Evolutionary conservation across 306 rosid species (phyloP), one percentile per base, ranked within the genome.

Genomic region (Crotalaria pallida): DNA sequence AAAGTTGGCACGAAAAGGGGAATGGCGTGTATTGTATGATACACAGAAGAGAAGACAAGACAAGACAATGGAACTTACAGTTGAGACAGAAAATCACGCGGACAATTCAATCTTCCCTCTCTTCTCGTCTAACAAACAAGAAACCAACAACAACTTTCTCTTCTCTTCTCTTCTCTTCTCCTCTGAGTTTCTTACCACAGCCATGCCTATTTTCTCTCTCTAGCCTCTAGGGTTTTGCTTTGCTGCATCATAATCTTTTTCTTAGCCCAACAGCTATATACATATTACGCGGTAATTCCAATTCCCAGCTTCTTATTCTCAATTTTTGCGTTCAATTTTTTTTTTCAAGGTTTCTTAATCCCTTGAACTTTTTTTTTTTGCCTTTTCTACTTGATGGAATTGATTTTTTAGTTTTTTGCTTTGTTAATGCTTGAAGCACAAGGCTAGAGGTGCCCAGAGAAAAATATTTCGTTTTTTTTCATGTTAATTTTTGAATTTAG

Each of bases 221-320:
- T 69, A n/a, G n/a, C n/a, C 48, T 50, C 61, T 81, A 74, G 87
- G 86, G 81, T 73, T 83, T 75, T 77, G 67, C n/a, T n/a, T n/a
- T 44, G 61, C n/a, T n/a, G 49, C 77, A 67, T 74, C 91, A 27
- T 55, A 41, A 18, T 6, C 45, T 4, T 38, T 23, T 10, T 18
- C 22, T 9, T 16, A 59, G 31, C 47, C n/a, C n/a, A n/a, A 1
- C 73, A 23, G 58, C 53, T 67, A 59, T 68, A 81, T 58, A 55
- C 79, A 29, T 38, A 38, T 31, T 74, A 7, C 71, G 67, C 55
- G 88, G 92, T 85, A 71, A 77, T 73, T 82, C 82, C 77, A 74
- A 68, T 77, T 77, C 71, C 73, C 67, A 74, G 87, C 69, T 49
- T 65, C 55, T 24, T 48, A 29, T 49, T 15, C 33, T 13, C 43